Conservation (phyloP, 495 filamentous ascomycete species). For the Achaetomiella virescens region DNA sequence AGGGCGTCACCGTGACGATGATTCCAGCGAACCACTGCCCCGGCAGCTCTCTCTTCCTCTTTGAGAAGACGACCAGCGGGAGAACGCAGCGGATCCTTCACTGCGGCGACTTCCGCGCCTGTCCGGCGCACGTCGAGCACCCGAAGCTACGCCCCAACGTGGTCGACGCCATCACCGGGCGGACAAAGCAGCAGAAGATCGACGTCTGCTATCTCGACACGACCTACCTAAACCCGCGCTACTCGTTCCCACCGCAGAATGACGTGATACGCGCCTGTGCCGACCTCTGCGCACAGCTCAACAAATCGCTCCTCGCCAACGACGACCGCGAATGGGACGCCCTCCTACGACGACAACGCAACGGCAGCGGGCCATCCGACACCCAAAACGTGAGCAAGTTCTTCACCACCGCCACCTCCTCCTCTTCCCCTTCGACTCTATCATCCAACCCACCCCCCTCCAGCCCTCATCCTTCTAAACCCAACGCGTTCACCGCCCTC, state of each 20-base stretch:
- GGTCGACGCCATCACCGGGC: conserved; percentile 59
- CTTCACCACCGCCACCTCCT: conserved; percentile 24
- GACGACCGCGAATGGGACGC: conserved; percentile 29
- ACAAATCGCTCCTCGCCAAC: conserved; percentile 25
- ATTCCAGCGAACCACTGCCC: conserved; percentile 97
- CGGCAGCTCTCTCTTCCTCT: conserved; percentile 87
- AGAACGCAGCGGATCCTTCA: conserved; percentile 76
- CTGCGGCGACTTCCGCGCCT: conserved; percentile 93
- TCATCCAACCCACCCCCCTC: not conserved
- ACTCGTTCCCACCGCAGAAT: conserved; percentile 85
- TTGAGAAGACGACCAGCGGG: conserved; percentile 65
- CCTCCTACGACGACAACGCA: conserved; percentile 23
- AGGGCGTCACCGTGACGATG: conserved; percentile 83
- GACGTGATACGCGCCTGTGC: conserved; percentile 82
- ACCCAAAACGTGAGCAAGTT: conserved; percentile 37
- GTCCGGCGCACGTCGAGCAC: conserved; percentile 77
- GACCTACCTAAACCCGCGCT: conserved; percentile 92
- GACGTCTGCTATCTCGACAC: conserved; percentile 96
- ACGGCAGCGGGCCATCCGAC: conserved; percentile 19
- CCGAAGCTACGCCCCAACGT: conserved; percentile 71
- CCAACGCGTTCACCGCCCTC: conserved; percentile 27
- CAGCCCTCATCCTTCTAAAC: not conserved
- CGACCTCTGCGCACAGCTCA: conserved; percentile 69
- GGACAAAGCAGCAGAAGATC: conserved; percentile 72
- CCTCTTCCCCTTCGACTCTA: not conserved